Percentiles rank a stretch among this genome's conserved stretches.
Evolutionary conservation across 495 filamentous ascomycete species (phyloP).

Genomic region (Aspergillus cavernicola): DNA sequence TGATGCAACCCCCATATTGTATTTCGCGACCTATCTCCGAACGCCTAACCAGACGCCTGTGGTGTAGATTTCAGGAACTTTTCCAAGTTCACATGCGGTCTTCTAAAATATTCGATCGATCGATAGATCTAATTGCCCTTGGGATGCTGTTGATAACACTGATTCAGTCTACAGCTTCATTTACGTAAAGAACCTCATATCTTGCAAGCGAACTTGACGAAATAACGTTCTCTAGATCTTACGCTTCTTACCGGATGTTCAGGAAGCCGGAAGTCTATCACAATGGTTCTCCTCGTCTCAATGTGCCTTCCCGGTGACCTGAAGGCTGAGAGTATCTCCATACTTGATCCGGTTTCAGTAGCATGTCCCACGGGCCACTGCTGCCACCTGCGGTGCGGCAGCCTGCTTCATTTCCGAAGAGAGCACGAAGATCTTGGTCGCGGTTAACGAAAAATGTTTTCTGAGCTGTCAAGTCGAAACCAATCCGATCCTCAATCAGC

Average conservation of each 20-base stretch:
- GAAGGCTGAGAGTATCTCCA: too few species aligned
- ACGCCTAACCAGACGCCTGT: neutral
- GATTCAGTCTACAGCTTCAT: neutral
- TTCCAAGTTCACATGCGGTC: neutral
- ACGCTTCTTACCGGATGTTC: neutral
- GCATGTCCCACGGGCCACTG: neutral
- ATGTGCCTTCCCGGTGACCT: too few species aligned
- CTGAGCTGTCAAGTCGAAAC: neutral
- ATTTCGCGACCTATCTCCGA: neutral
- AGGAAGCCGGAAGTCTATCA: neutral
- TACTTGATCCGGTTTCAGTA: neutral
- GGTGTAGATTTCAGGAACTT: neutral
- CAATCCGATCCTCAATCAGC: neutral
- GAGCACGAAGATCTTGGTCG: neutral
- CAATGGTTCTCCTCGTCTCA: neutral
- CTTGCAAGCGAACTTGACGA: too few species aligned
- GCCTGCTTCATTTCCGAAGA: too few species aligned
- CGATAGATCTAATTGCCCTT: neutral
- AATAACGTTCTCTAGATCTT: neutral
- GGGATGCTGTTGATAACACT: neutral
- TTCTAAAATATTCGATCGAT: neutral
- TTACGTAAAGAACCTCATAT: slow-evolving; percentile 11
- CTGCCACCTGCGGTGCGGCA: neutral
- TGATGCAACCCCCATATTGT: neutral
- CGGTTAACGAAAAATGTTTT: slow-evolving; percentile 3